These are phyloP conservation scores for Neurospora sublineolata DNA, from an alignment of 495 filamentous ascomycete genomes.

Conservation along the genomic window DNA sequence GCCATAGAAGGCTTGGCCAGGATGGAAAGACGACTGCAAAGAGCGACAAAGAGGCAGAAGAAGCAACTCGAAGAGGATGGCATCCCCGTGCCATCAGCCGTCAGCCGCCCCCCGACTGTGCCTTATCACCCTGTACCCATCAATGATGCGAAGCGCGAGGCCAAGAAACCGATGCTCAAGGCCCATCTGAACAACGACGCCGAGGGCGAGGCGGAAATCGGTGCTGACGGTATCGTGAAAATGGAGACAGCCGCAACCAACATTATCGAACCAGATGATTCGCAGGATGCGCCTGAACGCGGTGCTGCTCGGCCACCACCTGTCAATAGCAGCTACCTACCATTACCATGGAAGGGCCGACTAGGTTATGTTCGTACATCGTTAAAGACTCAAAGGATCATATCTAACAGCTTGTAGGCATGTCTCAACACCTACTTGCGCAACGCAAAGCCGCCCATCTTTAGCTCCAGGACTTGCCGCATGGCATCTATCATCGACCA, in stretches of 20 bases:
- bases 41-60: conserved; percentile 20
- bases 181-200: neutral
- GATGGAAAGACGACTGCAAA: conserved; percentile 18
- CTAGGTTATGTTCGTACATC: conserved; percentile 66
- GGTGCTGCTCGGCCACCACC: conserved; percentile 51
- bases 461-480: conserved; percentile 83
- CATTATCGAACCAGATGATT: conserved; percentile 11
- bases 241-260: neutral
- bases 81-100: neutral
- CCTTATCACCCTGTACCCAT: neutral
- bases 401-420: conserved; percentile 37
- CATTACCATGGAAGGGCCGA: conserved; percentile 85
- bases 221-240: neutral
- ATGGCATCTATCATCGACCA: conserved; percentile 86
- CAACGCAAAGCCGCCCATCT: conserved; percentile 71
- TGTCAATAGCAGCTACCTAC: conserved; percentile 76
- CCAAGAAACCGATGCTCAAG: neutral
- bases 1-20: conserved; percentile 20
- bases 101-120: neutral
- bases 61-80: conserved; percentile 14
- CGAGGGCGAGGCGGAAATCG: neutral
- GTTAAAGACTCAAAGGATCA: neutral
- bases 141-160: neutral
- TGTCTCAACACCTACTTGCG: conserved; percentile 92
- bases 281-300: conserved; percentile 32